Percentiles rank a stretch among this genome's conserved stretches.
Conservation (phyloP, 2,329 filamentous ascomycete genomes). For the Uncinocarpus reesii region DNA sequence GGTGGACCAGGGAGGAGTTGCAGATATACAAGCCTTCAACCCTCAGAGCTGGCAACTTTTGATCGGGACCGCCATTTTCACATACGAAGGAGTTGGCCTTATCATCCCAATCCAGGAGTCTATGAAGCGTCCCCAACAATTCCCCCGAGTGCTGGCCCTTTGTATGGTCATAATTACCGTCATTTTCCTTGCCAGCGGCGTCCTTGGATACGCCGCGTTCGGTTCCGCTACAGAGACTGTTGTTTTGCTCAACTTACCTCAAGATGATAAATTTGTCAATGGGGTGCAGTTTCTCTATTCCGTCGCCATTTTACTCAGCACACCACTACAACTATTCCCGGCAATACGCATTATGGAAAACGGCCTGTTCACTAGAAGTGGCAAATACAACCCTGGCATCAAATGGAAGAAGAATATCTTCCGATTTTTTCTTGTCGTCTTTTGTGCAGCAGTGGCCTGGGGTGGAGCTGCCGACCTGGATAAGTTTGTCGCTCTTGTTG, state of each 20-base stretch:
- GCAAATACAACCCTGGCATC: constrained; percentile 96
- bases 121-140: constrained; percentile 84
- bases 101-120: constrained; percentile 98
- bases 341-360: constrained; percentile 95
- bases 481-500: constrained; percentile 93
- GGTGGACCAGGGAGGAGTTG: constrained; percentile 57
- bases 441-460: constrained; percentile 84
- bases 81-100: constrained; percentile 92
- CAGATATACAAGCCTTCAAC: constrained; percentile 88
- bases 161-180: constrained; percentile 95
- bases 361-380: constrained; percentile 81
- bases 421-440: constrained; percentile 80
- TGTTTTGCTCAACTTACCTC: constrained; percentile 87
- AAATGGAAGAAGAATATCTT: constrained; percentile 99
- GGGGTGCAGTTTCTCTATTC: constrained; percentile 94
- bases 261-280: constrained; percentile 92
- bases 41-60: constrained; percentile 88
- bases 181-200: constrained; percentile 82
- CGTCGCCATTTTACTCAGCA: constrained; percentile 91
- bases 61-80: constrained; percentile 98
- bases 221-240: constrained; percentile 93
- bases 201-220: constrained; percentile 89
- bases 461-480: constrained; percentile 84
- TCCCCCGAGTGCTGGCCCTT: constrained; percentile 72
- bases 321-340: constrained; percentile 91